Percentiles rank a stretch among this genome's conserved stretches.
Conservation (phyloP, 352 stramenopile genomes). For the Phytophthora megakarya region DNA sequence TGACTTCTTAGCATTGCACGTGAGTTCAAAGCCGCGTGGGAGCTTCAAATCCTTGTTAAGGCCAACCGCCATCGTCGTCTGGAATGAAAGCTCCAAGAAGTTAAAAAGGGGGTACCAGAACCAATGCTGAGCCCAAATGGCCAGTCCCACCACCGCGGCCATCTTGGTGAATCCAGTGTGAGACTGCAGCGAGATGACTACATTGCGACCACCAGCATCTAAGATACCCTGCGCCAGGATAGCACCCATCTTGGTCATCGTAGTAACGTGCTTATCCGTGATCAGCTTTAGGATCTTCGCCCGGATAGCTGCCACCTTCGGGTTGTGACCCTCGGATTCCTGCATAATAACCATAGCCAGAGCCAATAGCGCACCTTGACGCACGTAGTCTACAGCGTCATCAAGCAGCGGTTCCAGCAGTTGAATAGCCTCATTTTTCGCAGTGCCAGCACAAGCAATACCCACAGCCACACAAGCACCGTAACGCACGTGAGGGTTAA, state of each 20-base stretch:
- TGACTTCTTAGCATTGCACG: slow-evolving; percentile 95
- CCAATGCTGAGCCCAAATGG: slow-evolving; percentile 99
- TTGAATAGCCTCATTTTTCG: slow-evolving; percentile 96
- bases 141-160: slow-evolving; percentile 95
- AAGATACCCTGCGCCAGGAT: slow-evolving; percentile 98
- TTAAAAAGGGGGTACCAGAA: slow-evolving; percentile 99
- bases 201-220: slow-evolving; percentile 97
- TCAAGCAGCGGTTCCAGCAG: slow-evolving; percentile 98
- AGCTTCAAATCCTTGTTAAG: slow-evolving; percentile 99
- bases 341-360: slow-evolving; percentile 99
- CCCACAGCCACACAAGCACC: slow-evolving; percentile 98
- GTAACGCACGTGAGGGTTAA: slow-evolving; percentile 99
- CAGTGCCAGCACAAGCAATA: slow-evolving; percentile 97
- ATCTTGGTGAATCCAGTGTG: slow-evolving; percentile 98
- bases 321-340: slow-evolving; percentile 89
- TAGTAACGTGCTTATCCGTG: slow-evolving; percentile 98
- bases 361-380: slow-evolving; percentile 96
- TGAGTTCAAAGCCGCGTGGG: slow-evolving; percentile 93
- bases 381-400: slow-evolving; percentile 98
- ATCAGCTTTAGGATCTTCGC: slow-evolving; percentile 91
- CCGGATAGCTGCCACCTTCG: slow-evolving; percentile 86
- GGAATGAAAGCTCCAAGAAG: slow-evolving; percentile 97
- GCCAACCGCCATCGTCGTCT: slow-evolving; percentile 95
- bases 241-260: slow-evolving; percentile 99
- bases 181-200: slow-evolving; percentile 95